These are phyloP conservation scores for Fusarium verrucosum DNA, from an alignment of 2,329 filamentous ascomycete species.

Conservation along the genomic window DNA sequence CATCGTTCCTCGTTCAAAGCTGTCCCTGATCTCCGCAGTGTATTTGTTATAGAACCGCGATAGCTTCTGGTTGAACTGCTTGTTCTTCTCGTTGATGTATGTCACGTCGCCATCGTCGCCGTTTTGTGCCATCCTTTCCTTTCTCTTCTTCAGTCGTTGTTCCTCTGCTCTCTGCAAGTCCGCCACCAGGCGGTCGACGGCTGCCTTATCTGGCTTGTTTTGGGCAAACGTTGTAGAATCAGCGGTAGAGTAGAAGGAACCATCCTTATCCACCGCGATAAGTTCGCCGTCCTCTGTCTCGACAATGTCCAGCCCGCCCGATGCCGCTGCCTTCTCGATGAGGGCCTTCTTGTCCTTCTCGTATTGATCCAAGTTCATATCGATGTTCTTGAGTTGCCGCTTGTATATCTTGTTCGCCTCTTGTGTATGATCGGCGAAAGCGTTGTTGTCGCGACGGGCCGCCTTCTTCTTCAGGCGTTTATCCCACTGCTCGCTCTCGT, in stretches of 20 bases:
- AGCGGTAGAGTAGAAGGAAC: slow-evolving; percentile 88
- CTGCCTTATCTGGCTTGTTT: slow-evolving; percentile 86
- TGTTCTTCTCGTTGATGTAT: slow-evolving; percentile 99
- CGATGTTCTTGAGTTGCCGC: slow-evolving; percentile 81
- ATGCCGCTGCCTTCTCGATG: slow-evolving; percentile 83
- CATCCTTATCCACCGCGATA: slow-evolving; percentile 91
- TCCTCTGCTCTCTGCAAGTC: slow-evolving; percentile 92
- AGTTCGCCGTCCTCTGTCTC: slow-evolving; percentile 96
- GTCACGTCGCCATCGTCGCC: slow-evolving; percentile 93
- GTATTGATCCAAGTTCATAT: slow-evolving; percentile 83
- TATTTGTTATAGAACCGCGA: slow-evolving; percentile 98
- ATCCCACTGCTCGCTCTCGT: slow-evolving; percentile 95
- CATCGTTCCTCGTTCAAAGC: slow-evolving; percentile 96
- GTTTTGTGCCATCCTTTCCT: slow-evolving; percentile 77
- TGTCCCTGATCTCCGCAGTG: slow-evolving; percentile 94
- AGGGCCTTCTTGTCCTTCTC: slow-evolving; percentile 85
- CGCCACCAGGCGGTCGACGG: slow-evolving; percentile 85
- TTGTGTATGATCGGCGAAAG: slow-evolving; percentile 87
- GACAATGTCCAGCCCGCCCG: slow-evolving; percentile 88
- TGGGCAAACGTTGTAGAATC: slow-evolving; percentile 83
- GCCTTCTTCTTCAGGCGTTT: slow-evolving; percentile 87
- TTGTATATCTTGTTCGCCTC: slow-evolving; percentile 95
- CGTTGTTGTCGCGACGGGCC: slow-evolving; percentile 81
- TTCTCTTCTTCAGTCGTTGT: slow-evolving; percentile 83
- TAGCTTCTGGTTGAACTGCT: slow-evolving; percentile 99